Base-by-base conservation (phyloP, 768 basidiomycete species). In the Omphalotus guepiniiformis region DNA sequence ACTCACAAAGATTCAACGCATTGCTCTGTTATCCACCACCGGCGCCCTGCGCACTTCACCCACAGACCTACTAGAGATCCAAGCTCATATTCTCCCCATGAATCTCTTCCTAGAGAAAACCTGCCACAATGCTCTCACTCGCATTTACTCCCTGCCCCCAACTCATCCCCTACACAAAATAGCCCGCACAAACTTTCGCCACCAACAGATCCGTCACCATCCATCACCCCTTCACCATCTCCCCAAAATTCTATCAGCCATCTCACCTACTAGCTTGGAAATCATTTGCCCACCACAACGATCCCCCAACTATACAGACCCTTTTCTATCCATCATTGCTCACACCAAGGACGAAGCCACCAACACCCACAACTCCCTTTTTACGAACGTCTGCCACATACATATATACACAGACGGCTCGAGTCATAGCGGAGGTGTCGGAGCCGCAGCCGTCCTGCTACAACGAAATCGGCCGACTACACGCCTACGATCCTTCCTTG, bases 371-470 rank as follows among this genome's bases (percentile, higher is more conserved):
- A n/a, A n/a, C n/a, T n/a, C n/a, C n/a, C n/a, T n/a, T n/a, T 46
- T 19, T 7, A 16, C 11, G 36, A 28, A 36, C 25, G 34, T 25
- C 21, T 22, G 23, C 22, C 35, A 12, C 21, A 37, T 28, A 26
- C 27, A 19, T 15, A 25, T 57, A 6, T 57, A 49, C 39, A 45
- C 49, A 6, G 55, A 58, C 32, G 55, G 56, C 12, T 58, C 56
- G 9, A 39, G 39, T 3, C 21, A 19, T 9, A 46, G 52, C 12
- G 44, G 49, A 9, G 30, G 16, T 11, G 49, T 57, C 1, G 56
- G 48, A 23, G 28, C 25, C 5, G 19, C 38, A 39, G 47, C 39
- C n/a, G 48, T 44, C 4, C 42, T 50, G 13, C 23, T 26, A n/a
- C 29, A 19, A 28, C 6, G 27, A 11, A 15, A 29, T 21, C 6